A percentile compares a stretch with the other conserved stretches of the same genome.
phyloP scores from a whole-genome alignment of 2,329 filamentous ascomycete genomes.

The Pseudophaeomoniella oleicola region DNA sequence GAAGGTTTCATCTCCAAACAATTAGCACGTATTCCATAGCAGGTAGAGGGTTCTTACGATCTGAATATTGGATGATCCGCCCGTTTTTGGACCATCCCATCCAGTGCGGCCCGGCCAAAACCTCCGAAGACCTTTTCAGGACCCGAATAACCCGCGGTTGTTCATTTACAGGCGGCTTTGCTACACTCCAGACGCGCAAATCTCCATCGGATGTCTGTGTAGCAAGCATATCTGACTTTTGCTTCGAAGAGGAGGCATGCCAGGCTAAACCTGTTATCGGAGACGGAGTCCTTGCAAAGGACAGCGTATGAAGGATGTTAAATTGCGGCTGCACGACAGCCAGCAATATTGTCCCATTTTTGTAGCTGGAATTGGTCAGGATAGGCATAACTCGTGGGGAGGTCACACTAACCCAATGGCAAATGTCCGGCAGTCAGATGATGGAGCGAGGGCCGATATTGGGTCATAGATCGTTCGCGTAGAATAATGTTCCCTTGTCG shows the following conservation, averaged over 20 bases:
- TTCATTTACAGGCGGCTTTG: conserved; percentile 60
- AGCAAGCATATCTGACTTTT: conserved; percentile 96
- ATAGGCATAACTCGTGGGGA: neutral
- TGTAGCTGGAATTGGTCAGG: conserved; percentile 47
- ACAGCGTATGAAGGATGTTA: conserved; percentile 84
- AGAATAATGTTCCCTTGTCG: conserved; percentile 83
- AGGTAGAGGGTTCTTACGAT: conserved; percentile 70
- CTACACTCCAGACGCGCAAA: conserved; percentile 88
- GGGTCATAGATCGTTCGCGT: conserved; percentile 86
- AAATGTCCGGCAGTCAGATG: conserved; percentile 82
- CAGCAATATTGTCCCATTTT: conserved; percentile 87
- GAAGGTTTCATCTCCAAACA: conserved; percentile 79
- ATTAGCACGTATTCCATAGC: too few species aligned
- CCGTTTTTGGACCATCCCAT: conserved; percentile 98
- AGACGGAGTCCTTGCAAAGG: conserved; percentile 68
- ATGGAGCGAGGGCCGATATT: conserved; percentile 83
- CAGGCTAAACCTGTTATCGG: conserved; percentile 77
- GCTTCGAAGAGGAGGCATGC: conserved; percentile 91
- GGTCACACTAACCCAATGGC: conserved; percentile 59
- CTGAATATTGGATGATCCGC: conserved; percentile 80
- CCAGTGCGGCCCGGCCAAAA: conserved; percentile 70
- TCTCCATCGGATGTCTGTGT: conserved; percentile 87
- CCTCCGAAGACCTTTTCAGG: conserved; percentile 64
- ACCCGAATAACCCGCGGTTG: conserved; percentile 79
- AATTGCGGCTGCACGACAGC: conserved; percentile 82